phyloP scores from a whole-genome alignment of 1,284 basidiomycete genomes.

The Puccinia triticina region DNA sequence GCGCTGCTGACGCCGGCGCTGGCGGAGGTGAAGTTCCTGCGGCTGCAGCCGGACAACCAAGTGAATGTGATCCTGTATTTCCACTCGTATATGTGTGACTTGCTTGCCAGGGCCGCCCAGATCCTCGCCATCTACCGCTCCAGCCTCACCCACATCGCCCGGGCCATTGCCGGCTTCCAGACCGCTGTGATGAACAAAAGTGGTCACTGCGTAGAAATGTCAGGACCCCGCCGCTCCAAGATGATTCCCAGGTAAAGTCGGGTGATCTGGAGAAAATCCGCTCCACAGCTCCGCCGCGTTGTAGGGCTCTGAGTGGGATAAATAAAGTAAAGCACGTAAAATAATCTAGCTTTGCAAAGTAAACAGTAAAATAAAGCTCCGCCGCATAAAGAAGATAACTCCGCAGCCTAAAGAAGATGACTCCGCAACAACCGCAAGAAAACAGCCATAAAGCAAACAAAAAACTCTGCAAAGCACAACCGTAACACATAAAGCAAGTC shows the following conservation, averaged over 20 bases:
- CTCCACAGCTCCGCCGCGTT: too few relatives aligned
- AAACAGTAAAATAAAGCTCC: constrained; percentile 20
- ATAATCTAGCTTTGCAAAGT: background rate
- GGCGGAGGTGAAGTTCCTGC: background rate
- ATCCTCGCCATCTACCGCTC: background rate
- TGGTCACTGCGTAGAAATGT: constrained; percentile 35
- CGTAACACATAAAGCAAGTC: too few relatives aligned
- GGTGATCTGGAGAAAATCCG: too few relatives aligned
- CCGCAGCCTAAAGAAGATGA: background rate
- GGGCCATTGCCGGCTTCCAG: background rate
- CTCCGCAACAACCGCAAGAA: too few relatives aligned
- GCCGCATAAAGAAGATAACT: background rate
- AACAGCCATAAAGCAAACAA: too few relatives aligned
- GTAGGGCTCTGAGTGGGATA: too few relatives aligned
- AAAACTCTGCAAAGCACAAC: too few relatives aligned
- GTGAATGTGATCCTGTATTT: background rate
- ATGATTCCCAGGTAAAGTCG: too few relatives aligned
- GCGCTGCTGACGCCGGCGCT: constrained; percentile 16
- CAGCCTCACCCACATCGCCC: background rate
- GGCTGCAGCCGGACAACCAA: background rate
- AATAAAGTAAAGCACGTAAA: too few relatives aligned
- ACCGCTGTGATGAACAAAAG: too few relatives aligned
- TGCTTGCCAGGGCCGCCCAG: background rate
- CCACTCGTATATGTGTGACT: constrained; percentile 9
- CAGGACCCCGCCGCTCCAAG: too few relatives aligned